A percentile compares a stretch with the other conserved stretches of the same genome.
Evolutionary conservation across 2,329 filamentous ascomycete species (phyloP).

Genomic region (Pseudogymnoascus sp.): DNA sequence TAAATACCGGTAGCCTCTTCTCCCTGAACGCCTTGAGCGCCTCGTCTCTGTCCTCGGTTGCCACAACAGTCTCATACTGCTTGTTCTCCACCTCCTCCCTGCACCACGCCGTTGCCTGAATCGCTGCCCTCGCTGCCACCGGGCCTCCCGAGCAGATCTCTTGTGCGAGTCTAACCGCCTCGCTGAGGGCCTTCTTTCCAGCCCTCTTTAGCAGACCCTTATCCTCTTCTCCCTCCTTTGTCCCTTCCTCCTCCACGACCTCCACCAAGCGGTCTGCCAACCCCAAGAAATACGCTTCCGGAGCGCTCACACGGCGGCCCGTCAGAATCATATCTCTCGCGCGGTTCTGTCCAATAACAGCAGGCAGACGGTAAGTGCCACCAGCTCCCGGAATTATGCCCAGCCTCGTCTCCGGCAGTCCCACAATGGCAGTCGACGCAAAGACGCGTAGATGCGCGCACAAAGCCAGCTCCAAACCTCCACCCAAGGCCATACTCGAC

Average conservation of each 20-base stretch:
- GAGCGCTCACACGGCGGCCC: conserved; percentile 70
- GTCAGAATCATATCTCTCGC: conserved; percentile 90
- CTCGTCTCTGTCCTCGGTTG: conserved; percentile 79
- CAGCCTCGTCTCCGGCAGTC: conserved; percentile 82
- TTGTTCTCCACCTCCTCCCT: conserved; percentile 72
- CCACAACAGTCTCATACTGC: conserved; percentile 77
- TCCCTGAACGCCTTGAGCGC: conserved; percentile 77
- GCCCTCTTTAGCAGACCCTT: conserved; percentile 47
- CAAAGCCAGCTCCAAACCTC: conserved; percentile 86
- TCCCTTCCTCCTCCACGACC: conserved; percentile 48
- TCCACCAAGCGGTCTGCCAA: conserved; percentile 87
- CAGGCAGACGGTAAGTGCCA: conserved; percentile 79
- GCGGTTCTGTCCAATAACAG: conserved; percentile 67
- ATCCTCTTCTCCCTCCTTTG: conserved; percentile 33
- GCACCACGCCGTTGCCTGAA: conserved; percentile 68
- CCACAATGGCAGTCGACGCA: conserved; percentile 67
- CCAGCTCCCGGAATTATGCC: conserved; percentile 94
- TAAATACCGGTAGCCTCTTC: conserved; percentile 64
- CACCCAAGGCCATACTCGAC: conserved; percentile 78
- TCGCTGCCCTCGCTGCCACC: conserved; percentile 67
- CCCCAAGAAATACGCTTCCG: conserved; percentile 87
- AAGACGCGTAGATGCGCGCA: conserved; percentile 86
- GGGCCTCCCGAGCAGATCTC: conserved; percentile 89
- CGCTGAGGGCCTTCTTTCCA: conserved; percentile 59
- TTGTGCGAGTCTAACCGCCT: conserved; percentile 68